Evolutionary conservation across 495 filamentous ascomycete species (phyloP).

Genomic region (Xylaria longipes): DNA sequence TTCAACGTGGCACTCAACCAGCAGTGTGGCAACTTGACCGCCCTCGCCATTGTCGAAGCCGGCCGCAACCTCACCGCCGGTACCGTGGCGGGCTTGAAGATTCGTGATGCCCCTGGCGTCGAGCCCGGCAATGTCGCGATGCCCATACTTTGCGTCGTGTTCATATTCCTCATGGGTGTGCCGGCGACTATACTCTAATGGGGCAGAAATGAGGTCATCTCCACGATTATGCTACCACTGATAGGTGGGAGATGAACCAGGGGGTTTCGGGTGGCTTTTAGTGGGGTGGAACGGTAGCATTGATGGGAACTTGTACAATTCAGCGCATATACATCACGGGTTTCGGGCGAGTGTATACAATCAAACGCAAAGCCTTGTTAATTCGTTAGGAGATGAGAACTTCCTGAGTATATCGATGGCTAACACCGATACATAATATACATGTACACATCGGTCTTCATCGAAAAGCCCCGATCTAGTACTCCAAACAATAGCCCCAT

Average conservation of each 20-base stretch:
- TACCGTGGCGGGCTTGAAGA: slow-evolving; percentile 30
- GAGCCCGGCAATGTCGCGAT: slow-evolving; percentile 2
- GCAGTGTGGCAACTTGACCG: slow-evolving; percentile 41
- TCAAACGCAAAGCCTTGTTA: neutral
- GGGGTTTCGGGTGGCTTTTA: neutral
- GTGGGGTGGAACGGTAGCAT: neutral
- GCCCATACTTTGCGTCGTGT: slow-evolving; percentile 12
- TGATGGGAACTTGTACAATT: neutral
- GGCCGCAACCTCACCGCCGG: slow-evolving; percentile 41
- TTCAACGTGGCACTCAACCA: slow-evolving; percentile 37
- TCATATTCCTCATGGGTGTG: slow-evolving; percentile 17
- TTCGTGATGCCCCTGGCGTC: slow-evolving; percentile 21
- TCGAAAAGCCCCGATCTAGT: neutral
- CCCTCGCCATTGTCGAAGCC: slow-evolving; percentile 37
- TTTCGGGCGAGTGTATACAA: neutral
- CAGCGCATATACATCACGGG: neutral
- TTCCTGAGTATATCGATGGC: neutral
- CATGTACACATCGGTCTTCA: neutral
- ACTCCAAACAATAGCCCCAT: neutral
- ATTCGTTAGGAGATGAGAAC: neutral
- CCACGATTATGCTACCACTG: neutral
- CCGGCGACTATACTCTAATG: slow-evolving; percentile 6
- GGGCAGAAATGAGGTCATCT: neutral
- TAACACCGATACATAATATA: neutral
- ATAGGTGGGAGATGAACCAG: neutral